Conservation (phyloP, 2,329 filamentous ascomycete genomes). For the Diaporthe velutina region DNA sequence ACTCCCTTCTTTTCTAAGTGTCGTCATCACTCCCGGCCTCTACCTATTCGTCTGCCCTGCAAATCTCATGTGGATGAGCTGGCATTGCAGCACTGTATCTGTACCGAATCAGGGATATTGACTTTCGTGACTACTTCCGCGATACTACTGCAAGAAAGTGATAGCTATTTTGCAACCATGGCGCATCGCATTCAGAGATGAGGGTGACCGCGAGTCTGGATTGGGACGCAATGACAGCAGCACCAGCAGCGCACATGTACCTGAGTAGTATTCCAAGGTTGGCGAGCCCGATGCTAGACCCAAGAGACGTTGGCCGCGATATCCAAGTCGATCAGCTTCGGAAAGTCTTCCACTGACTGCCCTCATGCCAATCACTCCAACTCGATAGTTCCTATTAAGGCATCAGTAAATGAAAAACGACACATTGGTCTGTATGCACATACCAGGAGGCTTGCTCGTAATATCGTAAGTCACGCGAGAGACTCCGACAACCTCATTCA, state of each 20-base stretch:
- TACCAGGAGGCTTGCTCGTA: slow-evolving; percentile 17
- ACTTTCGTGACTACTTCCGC: not conserved
- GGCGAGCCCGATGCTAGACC: not conserved
- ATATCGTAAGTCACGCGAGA: slow-evolving; percentile 77
- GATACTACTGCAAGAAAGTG: not conserved
- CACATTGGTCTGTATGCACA: not conserved
- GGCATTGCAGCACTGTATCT: not conserved
- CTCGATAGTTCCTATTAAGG: not conserved
- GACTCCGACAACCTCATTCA: slow-evolving; percentile 84
- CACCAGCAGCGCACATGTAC: too few species aligned
- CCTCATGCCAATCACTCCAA: slow-evolving; percentile 6
- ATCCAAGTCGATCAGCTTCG: not conserved
- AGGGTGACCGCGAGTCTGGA: not conserved
- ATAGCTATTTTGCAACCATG: not conserved
- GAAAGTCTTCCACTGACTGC: not conserved
- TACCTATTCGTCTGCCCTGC: not conserved
- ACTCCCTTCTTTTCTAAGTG: not conserved
- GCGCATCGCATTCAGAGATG: not conserved
- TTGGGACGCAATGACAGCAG: not conserved
- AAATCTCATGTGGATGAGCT: not conserved
- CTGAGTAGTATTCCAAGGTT: too few species aligned
- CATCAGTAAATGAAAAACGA: not conserved
- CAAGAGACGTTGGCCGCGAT: not conserved
- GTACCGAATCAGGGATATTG: not conserved
- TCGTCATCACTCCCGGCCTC: not conserved